phyloP scores from a whole-genome alignment of 1,284 basidiomycete genomes.

The Singerocomus inundabilis region DNA sequence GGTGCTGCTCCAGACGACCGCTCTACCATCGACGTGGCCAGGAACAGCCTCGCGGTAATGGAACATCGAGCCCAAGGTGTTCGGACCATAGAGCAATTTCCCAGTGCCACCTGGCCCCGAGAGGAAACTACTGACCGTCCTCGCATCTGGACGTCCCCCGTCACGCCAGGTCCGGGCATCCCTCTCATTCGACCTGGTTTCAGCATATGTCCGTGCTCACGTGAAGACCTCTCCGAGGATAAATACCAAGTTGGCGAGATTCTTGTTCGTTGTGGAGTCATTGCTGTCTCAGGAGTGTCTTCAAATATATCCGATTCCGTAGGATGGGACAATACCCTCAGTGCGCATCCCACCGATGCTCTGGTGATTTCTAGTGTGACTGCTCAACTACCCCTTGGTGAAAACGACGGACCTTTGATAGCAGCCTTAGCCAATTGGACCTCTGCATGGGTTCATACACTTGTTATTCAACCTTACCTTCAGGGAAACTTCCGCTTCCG shows the following conservation, averaged over 20 bases:
- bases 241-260: slow-evolving; percentile 25
- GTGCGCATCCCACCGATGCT: background rate
- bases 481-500: slow-evolving; percentile 21
- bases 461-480: slow-evolving; percentile 27
- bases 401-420: slow-evolving; percentile 9
- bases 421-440: slow-evolving; percentile 28
- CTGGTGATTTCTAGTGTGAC: background rate
- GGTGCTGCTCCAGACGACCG: slow-evolving; percentile 1
- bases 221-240: slow-evolving; percentile 18
- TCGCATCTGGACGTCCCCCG: slow-evolving; percentile 3
- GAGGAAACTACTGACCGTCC: background rate
- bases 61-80: background rate
- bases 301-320: background rate
- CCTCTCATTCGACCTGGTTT: background rate
- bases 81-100: background rate
- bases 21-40: slow-evolving; percentile 1
- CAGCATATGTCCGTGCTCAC: background rate
- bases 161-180: background rate
- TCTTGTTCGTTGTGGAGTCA: slow-evolving; percentile 25
- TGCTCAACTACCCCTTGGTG: background rate
- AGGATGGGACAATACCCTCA: background rate
- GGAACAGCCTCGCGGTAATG: slow-evolving; percentile 10
- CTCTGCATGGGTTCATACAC: slow-evolving; percentile 28
- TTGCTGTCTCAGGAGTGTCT: slow-evolving; percentile 6
- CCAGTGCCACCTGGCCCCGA: background rate